Base-by-base conservation (phyloP, 2,329 filamentous ascomycete species). In the Ophiostoma tasmaniense region DNA sequence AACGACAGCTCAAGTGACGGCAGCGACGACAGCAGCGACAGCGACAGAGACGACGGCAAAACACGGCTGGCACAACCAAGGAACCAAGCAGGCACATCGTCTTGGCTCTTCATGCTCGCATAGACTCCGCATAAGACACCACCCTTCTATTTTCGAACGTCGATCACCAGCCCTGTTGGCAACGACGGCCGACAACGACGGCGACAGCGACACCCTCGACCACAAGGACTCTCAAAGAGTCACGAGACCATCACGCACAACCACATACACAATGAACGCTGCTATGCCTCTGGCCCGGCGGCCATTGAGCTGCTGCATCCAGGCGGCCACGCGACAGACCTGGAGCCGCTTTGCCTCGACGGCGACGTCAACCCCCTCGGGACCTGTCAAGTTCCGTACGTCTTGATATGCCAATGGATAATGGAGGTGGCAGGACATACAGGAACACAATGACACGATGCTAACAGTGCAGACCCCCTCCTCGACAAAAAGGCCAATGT, bases 401-500 rank as follows among this genome's bases (percentile, higher is more conserved):
- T 45, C 61, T 22, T n/a, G 17, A 13, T 35, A 7, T 11, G n/a
- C n/a, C n/a, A n/a, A n/a, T 35, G 17, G 17, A 62, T 14, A 17
- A 35, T 2, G 2, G 2, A 35, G 1, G 35, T 17, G 10, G 37
- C 37, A 2, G 14, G 37, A 39, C 14, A 11, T 14, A 39, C 13
- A 39, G 37, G 3, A 33, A 33, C 20, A 13, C 42, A n/a, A n/a
- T n/a, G 13, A 33, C 52, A 68, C n/a, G n/a, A n/a, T n/a, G n/a
- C 68, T 72, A 35, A 69, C 69, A 2, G 28, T 50, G 3, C 30
- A 73, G 72, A 72, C 30, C 39, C 69, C 61, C 71, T 73, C 17
- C 39, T 35, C 3, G 66, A 69, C 67, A 72, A 70, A 52, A 66
- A 66, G 25, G 68, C 68, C 62, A 65, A 68, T 37, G 52, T 78